Percentiles rank a stretch among this genome's conserved stretches.
Evolutionary conservation across 257 asterid genomes (phyloP).

Genomic region (Marsdenia floribunda): DNA sequence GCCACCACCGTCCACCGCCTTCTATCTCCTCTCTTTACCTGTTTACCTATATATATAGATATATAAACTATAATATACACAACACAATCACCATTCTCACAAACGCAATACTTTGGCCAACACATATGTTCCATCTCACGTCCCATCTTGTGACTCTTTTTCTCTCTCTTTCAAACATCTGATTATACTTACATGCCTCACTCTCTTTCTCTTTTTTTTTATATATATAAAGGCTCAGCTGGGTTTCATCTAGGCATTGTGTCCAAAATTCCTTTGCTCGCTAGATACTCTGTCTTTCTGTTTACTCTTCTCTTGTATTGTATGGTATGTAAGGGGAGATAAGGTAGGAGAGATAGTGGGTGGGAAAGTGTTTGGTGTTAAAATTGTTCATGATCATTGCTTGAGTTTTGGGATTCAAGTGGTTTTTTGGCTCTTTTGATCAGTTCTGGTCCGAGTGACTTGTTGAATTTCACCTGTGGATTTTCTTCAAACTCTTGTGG

Average conservation of each 20-base stretch:
- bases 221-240: neutral
- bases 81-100: neutral
- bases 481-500: neutral
- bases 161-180: neutral
- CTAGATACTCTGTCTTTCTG: neutral
- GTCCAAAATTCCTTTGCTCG: neutral
- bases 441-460: slow-evolving; percentile 7
- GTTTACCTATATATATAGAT: neutral
- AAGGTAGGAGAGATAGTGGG: neutral
- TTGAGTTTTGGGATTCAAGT: neutral
- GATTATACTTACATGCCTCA: neutral
- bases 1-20: neutral
- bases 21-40: neutral
- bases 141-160: slow-evolving; percentile 9
- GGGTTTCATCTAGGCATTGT: neutral
- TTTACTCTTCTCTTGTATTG: neutral
- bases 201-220: neutral
- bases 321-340: neutral
- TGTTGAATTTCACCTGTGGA: slow-evolving; percentile 1
- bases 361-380: neutral
- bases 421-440: neutral
- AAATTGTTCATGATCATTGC: neutral
- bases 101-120: neutral
- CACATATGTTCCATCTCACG: slow-evolving; percentile 8
- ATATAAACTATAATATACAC: neutral